Base-by-base conservation (phyloP, 768 basidiomycete genomes). In the Collybia sordida region DNA sequence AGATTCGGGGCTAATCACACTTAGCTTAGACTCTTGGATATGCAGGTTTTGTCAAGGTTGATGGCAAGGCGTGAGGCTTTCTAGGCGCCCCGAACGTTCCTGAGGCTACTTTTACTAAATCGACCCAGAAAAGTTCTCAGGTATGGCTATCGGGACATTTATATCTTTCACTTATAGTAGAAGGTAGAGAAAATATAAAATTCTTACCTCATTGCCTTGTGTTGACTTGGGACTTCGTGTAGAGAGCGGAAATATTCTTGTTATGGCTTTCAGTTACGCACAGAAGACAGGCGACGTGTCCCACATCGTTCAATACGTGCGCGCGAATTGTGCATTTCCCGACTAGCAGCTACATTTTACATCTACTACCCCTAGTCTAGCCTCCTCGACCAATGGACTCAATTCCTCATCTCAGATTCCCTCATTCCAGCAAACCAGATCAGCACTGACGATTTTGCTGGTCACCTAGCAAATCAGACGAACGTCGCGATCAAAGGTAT, bases 221-320 rank as follows among this genome's bases (percentile, higher is more conserved):
- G 9, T 27, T 27, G 25, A 27, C 9, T 27, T 27, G 25, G 4
- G 25, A 23, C 42, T 38, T n/a, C 11, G 18, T 34, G n/a, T 40
- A 83, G 86, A 88, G 66, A 82, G 82, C 49, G 86, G 84, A 12
- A 87, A 88, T 58, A 86, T 86, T 82, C 68, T 88, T 5, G 85
- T 86, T 63, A 85, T 86, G 85, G 72, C 82, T 1, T 68, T 85
- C 45, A 79, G 78, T 54, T 82, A 86, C 56, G 78, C 77, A 1
- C 81, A 80, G 50, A 74, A 69, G 54, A 73, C 80, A 0, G 68
- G 70, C 12, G 82, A 85, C 56, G 61, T 45, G 15, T 78, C 80
- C 1, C 75, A 82, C 42, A 59, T 87, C 43, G 56, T 44, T n/a
- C 61, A 64, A 56, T 81, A 78, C 67, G 82, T 70, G 62, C 44